Evolutionary conservation across 208 protist genomes (phyloP).

Genomic region (Phytomonas sp.): DNA sequence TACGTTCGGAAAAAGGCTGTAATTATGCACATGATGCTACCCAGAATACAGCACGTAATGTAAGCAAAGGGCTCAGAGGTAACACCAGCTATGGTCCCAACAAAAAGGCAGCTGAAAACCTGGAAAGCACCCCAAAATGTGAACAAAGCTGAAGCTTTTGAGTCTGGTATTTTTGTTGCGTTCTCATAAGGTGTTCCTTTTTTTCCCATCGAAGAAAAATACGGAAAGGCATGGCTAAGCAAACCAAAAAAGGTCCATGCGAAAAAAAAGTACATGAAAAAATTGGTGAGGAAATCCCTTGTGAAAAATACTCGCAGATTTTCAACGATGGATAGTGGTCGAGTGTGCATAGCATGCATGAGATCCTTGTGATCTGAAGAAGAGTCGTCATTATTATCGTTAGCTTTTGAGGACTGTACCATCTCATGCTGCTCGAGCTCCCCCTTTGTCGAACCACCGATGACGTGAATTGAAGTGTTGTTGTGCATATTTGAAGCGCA

Average conservation of each 20-base stretch:
- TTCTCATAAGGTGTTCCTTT: constrained; percentile 58
- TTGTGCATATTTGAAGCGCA: constrained; percentile 6
- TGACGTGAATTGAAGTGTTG: not conserved
- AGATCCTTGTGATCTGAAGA: constrained; percentile 18
- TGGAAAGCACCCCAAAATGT: constrained; percentile 76
- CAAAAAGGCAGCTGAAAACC: constrained; percentile 53
- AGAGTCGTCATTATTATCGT: not conserved
- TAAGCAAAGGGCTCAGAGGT: constrained; percentile 61
- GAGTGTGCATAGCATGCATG: constrained; percentile 37
- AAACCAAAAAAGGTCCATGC: constrained; percentile 74
- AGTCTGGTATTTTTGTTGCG: constrained; percentile 29
- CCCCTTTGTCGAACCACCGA: not conserved
- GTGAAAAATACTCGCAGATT: constrained; percentile 40
- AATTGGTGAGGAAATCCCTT: constrained; percentile 51
- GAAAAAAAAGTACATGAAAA: constrained; percentile 72
- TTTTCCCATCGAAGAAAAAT: constrained; percentile 71
- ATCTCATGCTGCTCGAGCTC: not conserved
- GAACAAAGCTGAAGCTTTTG: constrained; percentile 59
- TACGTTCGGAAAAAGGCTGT: constrained; percentile 62
- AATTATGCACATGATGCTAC: constrained; percentile 29
- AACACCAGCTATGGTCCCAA: constrained; percentile 46
- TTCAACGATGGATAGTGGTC: constrained; percentile 33
- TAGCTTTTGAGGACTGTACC: constrained; percentile 1
- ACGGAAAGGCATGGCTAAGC: constrained; percentile 68
- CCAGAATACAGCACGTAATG: constrained; percentile 32